Conservation (phyloP, 371 early-diverging fungal genomes). For the Actinomortierella wolfii region DNA sequence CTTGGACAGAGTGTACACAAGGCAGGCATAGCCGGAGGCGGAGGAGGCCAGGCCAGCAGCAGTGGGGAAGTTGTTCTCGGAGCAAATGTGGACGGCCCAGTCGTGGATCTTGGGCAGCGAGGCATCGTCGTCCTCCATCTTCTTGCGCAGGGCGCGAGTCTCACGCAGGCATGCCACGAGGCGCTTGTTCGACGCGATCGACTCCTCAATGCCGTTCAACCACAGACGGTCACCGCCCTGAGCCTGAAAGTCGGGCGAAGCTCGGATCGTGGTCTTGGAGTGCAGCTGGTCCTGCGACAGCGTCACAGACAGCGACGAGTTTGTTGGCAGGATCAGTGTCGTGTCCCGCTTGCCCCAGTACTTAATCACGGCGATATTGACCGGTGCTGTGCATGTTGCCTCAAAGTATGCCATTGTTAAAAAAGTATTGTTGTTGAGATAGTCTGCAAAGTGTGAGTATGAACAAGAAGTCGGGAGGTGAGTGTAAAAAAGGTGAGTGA, state of each 20-base stretch:
- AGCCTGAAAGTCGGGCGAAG: conserved; percentile 61
- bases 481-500: too few relatives aligned
- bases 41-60: conserved; percentile 99
- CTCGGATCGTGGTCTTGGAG: conserved; percentile 90
- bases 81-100: conserved; percentile 80
- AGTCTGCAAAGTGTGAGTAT: too few relatives aligned
- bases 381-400: conserved; percentile 94
- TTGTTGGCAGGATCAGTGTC: conserved; percentile 92
- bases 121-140: conserved; percentile 62
- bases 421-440: too few relatives aligned
- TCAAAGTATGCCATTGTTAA: conserved; percentile 40
- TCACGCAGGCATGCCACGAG: conserved; percentile 85
- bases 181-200: conserved; percentile 80
- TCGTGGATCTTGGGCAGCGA: conserved; percentile 55
- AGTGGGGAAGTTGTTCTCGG: conserved; percentile 98
- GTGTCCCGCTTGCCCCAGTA: conserved; percentile 99
- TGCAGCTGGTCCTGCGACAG: conserved; percentile 95
- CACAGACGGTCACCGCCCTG: conserved; percentile 72
- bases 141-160: conserved; percentile 75
- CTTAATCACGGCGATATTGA: conserved; percentile 99
- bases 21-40: conserved; percentile 96
- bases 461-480: too few relatives aligned
- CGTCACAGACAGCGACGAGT: conserved; percentile 96
- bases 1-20: conserved; percentile 85
- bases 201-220: conserved; percentile 93